A percentile compares a stretch with the other conserved stretches of the same genome.
Conservation (phyloP, 1,284 basidiomycete genomes). For the Neonothopanus nambi region DNA sequence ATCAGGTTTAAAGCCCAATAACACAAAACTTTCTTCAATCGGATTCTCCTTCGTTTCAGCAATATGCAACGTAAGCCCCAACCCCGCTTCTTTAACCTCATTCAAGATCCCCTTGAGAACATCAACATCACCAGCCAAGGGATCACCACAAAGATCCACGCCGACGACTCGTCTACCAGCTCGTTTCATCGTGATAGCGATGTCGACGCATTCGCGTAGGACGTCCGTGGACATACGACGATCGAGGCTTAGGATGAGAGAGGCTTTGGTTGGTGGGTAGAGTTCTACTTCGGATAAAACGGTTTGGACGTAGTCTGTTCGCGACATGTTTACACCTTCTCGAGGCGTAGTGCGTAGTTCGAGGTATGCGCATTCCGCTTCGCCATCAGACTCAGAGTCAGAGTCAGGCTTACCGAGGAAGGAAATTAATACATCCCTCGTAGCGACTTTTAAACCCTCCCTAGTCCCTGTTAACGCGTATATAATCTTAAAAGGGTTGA, state of each 20-base stretch:
- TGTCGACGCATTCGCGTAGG: constrained; percentile 54
- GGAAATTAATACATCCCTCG: constrained; percentile 59
- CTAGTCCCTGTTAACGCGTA: constrained; percentile 72
- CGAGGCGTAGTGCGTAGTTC: constrained; percentile 77
- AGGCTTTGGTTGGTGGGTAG: constrained; percentile 50
- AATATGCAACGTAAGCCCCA: constrained; percentile 76
- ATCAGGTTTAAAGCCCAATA: constrained; percentile 66
- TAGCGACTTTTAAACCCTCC: constrained; percentile 48
- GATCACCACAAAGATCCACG: constrained; percentile 80
- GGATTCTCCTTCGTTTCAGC: constrained; percentile 66
- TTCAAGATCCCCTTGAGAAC: constrained; percentile 34
- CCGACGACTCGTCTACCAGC: constrained; percentile 71
- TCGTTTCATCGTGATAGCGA: constrained; percentile 55
- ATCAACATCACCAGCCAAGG: constrained; percentile 36
- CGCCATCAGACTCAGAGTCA: constrained; percentile 28
- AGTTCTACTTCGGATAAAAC: constrained; percentile 68
- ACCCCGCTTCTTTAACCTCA: constrained; percentile 55
- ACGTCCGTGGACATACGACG: constrained; percentile 52
- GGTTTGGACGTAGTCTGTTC: constrained; percentile 57
- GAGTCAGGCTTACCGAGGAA: constrained; percentile 56
- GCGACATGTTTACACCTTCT: constrained; percentile 52
- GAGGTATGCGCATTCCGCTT: constrained; percentile 61
- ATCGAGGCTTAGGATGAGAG: constrained; percentile 74
- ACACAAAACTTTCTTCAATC: constrained; percentile 57
- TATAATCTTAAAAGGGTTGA: constrained; percentile 73